These are phyloP conservation scores for Ogataea trehalophila DNA, from an alignment of 805 yeast genomes.

Conservation along the genomic window DNA sequence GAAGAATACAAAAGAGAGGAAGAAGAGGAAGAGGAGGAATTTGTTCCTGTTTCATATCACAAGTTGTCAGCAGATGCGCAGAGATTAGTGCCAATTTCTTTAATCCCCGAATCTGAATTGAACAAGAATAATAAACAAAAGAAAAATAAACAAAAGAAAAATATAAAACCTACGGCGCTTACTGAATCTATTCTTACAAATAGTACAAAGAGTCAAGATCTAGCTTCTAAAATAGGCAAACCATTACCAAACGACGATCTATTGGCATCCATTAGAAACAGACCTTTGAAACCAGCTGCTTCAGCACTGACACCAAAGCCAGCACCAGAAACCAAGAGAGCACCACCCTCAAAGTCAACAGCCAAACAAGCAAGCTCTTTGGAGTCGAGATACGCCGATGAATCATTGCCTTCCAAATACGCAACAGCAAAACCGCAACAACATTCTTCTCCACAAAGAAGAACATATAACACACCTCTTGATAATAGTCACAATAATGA, in stretches of 20 bases:
- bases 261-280: no score
- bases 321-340: background rate
- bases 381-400: background rate
- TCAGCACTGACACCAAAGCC: background rate
- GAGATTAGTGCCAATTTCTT: slow-evolving; percentile 11
- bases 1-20: slow-evolving; percentile 1
- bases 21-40: slow-evolving; percentile 2
- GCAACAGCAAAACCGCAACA: background rate
- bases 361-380: background rate
- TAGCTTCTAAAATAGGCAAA: background rate
- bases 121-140: no score
- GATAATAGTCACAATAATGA: background rate
- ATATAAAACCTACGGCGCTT: no score
- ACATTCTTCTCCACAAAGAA: background rate
- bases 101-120: background rate
- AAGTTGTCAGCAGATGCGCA: slow-evolving; percentile 13
- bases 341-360: background rate
- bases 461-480: background rate
- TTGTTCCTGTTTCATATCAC: slow-evolving; percentile 3
- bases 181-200: background rate
- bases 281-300: no score
- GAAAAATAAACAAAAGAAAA: no score
- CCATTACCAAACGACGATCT: no score
- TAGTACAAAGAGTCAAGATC: background rate
- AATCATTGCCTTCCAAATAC: slow-evolving; percentile 1